Base-by-base conservation (phyloP, 768 basidiomycete species). In the Clavulina sp. region DNA sequence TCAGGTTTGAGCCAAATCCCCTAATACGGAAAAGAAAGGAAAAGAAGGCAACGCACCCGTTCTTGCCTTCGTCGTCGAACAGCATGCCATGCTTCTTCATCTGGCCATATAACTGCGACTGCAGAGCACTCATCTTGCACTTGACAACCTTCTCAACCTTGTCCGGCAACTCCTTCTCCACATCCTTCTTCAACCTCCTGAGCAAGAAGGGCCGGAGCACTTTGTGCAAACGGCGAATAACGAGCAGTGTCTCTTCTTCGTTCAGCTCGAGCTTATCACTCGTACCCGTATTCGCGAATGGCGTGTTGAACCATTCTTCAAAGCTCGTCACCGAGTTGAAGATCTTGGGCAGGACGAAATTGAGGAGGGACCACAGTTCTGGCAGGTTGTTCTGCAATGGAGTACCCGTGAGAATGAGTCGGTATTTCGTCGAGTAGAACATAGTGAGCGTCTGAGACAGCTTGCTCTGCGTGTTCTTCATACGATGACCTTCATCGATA, bases 281-380 rank as follows among this genome's bases (percentile, higher is more conserved):
- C 0, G 86, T 85, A 29, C 93, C 93, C n/a, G 91, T 88, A 66
- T 88, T 96, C 54, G 95, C 93, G 58, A 99, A 99, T 0, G 95
- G 95, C 1, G 93, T 95, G 69, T 96, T 97, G 74, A 97, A 99
- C 95, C 95, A 99, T 62, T 97, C 95, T 60, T 97, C 95, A 64
- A 99, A 97, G 21, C 91, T 93, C 64, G 96, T 93, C 55, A 95
- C 91, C 0, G 93, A 97, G 69, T 96, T 97, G 74, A 99, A 97
- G 62, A 97, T 79, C 67, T 86, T 89, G 13, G 88, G 88, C 4
- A 89, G 73, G 31, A 84, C 89, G 62, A 96, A 96, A 65, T 96
- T 96, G 61, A 96, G 80, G 43, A 95, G 72, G 0, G 92, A 76
- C 91, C 92, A 95, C 38, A 96, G 68, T 65, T 96, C 92, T 4